Conservation (phyloP, 306 rosid genomes). For the Pyrus communis region DNA sequence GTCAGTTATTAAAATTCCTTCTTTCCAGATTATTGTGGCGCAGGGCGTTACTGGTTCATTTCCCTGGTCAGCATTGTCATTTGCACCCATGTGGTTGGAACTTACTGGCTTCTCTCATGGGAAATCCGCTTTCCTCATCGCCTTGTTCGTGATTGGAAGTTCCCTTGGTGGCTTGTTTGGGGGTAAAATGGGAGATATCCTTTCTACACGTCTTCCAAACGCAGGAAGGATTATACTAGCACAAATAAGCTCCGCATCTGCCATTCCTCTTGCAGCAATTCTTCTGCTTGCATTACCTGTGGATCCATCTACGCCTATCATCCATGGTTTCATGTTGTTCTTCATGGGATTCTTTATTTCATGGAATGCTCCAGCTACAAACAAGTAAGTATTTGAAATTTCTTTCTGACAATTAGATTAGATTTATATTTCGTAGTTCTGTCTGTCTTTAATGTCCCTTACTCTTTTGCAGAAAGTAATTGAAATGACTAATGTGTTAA, state of each 20-base stretch:
- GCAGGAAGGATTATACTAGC: constrained; percentile 85
- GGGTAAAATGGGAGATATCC: constrained; percentile 80
- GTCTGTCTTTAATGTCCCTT: background rate
- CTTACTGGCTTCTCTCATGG: constrained; percentile 77
- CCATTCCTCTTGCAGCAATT: constrained; percentile 72
- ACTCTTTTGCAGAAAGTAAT: background rate
- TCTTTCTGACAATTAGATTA: background rate
- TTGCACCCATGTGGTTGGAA: constrained; percentile 95
- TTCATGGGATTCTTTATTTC: constrained; percentile 71
- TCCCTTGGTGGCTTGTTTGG: constrained; percentile 87
- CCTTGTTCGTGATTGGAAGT: constrained; percentile 59
- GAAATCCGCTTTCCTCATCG: constrained; percentile 71
- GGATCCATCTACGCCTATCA: constrained; percentile 40
- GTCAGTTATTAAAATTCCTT: constrained; percentile 60
- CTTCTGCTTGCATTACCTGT: constrained; percentile 64
- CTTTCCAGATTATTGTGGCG: constrained; percentile 85
- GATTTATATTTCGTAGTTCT: background rate
- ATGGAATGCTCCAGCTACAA: constrained; percentile 91
- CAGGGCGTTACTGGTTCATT: constrained; percentile 95
- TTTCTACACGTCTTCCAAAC: constrained; percentile 59
- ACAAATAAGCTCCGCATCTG: constrained; percentile 86
- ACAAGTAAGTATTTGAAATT: constrained; percentile 49
- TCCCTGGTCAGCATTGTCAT: constrained; percentile 91
- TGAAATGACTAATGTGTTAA: background rate
- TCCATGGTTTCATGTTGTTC: constrained; percentile 54